Conservation (phyloP, 2,329 filamentous ascomycete genomes). For the Penicillium polonicum region DNA sequence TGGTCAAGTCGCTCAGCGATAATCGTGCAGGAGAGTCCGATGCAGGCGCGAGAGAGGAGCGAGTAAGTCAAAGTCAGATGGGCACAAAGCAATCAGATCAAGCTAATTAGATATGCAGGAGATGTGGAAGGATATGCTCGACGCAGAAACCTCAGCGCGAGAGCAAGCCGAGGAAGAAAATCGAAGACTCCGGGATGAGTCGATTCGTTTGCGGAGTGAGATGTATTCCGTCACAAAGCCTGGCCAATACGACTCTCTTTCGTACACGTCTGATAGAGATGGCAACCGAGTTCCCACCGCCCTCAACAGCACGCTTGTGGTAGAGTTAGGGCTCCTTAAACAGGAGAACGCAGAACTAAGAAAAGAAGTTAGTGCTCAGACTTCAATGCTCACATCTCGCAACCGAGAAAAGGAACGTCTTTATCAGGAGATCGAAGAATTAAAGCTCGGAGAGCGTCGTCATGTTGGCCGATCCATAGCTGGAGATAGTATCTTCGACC, state of each 20-base stretch:
- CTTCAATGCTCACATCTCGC: slow-evolving; percentile 93
- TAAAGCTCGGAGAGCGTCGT: slow-evolving; percentile 83
- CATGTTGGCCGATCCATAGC: slow-evolving; percentile 60
- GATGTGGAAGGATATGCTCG: slow-evolving; percentile 92
- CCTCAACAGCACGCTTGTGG: slow-evolving; percentile 68
- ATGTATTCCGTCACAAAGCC: slow-evolving; percentile 30
- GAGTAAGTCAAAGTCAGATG: slow-evolving; percentile 42
- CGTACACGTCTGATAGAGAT: slow-evolving; percentile 42
- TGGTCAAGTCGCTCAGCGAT: slow-evolving; percentile 66
- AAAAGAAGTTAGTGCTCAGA: slow-evolving; percentile 90
- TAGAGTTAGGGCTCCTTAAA: slow-evolving; percentile 80
- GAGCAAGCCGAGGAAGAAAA: slow-evolving; percentile 92
- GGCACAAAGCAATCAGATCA: neutral
- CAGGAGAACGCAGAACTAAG: slow-evolving; percentile 91
- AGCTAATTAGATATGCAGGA: slow-evolving; percentile 51
- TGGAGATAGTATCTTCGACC: slow-evolving; percentile 86
- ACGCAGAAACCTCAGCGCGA: slow-evolving; percentile 83
- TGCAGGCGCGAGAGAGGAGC: slow-evolving; percentile 49
- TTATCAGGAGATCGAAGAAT: slow-evolving; percentile 94
- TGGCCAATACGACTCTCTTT: slow-evolving; percentile 32
- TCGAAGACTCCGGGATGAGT: slow-evolving; percentile 76
- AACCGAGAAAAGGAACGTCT: slow-evolving; percentile 93
- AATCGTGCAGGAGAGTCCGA: slow-evolving; percentile 50
- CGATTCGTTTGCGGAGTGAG: slow-evolving; percentile 64
- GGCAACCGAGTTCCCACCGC: slow-evolving; percentile 49